Percentiles rank a stretch among this genome's conserved stretches.
Conservation (phyloP, 1,284 basidiomycete species). For the Fistulinella cinereoalba region DNA sequence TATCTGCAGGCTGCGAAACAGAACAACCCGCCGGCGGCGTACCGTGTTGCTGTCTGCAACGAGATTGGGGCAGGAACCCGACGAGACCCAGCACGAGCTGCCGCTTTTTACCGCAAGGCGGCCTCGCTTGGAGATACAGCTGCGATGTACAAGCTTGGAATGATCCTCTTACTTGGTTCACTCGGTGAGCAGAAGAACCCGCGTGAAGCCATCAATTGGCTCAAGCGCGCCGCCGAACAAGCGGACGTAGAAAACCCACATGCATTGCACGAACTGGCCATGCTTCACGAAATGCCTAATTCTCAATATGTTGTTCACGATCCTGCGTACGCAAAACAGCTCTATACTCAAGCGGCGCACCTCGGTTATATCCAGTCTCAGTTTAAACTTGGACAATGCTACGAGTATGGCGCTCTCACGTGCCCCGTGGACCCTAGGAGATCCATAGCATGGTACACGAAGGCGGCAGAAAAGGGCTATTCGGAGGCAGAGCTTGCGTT, state of each 20-base stretch:
- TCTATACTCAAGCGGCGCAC: constrained; percentile 91
- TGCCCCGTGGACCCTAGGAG: constrained; percentile 92
- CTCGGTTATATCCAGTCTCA: constrained; percentile 93
- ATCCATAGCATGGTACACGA: constrained; percentile 98
- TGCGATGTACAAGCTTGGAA: constrained; percentile 99
- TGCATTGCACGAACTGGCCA: constrained; percentile 93
- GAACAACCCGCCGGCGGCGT: constrained; percentile 93
- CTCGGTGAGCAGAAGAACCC: constrained; percentile 85
- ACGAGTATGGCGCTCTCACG: constrained; percentile 87
- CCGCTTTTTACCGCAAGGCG: constrained; percentile 96
- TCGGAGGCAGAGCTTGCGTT: constrained; percentile 93
- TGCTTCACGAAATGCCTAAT: constrained; percentile 82
- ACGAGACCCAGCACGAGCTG: constrained; percentile 83
- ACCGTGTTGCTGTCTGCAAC: constrained; percentile 98
- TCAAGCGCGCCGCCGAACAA: constrained; percentile 92
- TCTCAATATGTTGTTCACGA: constrained; percentile 68
- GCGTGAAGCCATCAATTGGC: constrained; percentile 92
- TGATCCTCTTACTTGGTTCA: constrained; percentile 87
- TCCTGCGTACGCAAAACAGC: constrained; percentile 77
- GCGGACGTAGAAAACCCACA: constrained; percentile 99
- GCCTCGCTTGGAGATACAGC: constrained; percentile 95
- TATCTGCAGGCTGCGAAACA: constrained; percentile 98
- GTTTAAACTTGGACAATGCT: constrained; percentile 93
- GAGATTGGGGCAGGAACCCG: constrained; percentile 99
- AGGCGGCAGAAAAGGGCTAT: constrained; percentile 94